phyloP scores from a whole-genome alignment of 2,329 filamentous ascomycete genomes.

The Cladosporium cucumerinum region DNA sequence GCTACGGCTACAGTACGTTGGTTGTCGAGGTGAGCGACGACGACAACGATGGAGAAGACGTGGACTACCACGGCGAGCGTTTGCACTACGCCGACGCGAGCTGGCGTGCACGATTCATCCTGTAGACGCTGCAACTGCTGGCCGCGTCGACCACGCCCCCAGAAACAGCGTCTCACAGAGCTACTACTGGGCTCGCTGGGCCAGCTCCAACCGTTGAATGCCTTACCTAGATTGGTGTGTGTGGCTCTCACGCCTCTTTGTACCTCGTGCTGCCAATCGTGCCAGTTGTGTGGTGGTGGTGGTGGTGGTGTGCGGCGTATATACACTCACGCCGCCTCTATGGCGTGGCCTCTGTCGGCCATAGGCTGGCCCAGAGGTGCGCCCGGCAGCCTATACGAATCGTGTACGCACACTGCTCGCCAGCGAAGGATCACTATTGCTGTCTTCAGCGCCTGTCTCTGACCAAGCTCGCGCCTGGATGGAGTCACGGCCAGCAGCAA shows the following conservation, averaged over 20 bases:
- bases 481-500: background rate
- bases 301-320: background rate
- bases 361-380: conserved; percentile 17
- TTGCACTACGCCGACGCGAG: background rate
- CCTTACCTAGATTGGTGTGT: background rate
- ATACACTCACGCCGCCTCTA: background rate
- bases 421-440: conserved; percentile 1
- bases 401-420: background rate
- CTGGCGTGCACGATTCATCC: background rate
- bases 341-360: conserved; percentile 1
- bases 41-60: background rate
- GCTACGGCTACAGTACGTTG: conserved; percentile 3
- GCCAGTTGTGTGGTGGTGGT: background rate
- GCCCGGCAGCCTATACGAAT: conserved; percentile 17
- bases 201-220: conserved; percentile 5
- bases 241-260: background rate
- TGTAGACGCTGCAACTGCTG: conserved; percentile 5
- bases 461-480: background rate
- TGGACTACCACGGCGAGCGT: background rate
- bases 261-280: background rate
- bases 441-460: background rate
- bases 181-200: background rate
- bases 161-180: conserved; percentile 12
- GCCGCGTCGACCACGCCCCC: background rate
- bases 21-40: conserved; percentile 16